Evolutionary conservation across 2,329 filamentous ascomycete genomes (phyloP).

Genomic region (Celoporthe dispersa): DNA sequence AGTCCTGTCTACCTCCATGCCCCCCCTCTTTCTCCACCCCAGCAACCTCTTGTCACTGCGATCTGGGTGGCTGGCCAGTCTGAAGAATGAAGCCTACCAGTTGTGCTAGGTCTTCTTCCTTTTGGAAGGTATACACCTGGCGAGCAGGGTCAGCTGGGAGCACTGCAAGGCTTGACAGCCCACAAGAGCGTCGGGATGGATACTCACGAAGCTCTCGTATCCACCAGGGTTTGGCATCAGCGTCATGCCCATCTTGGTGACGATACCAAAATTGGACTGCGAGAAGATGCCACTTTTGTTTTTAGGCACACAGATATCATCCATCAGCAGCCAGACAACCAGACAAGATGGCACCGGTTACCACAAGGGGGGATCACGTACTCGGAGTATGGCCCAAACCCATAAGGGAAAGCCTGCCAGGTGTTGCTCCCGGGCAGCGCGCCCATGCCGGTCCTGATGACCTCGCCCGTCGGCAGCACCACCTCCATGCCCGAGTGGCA

Average conservation of each 20-base stretch:
- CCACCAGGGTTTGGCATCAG: slow-evolving; percentile 58
- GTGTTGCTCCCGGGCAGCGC: slow-evolving; percentile 43
- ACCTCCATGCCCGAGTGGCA: slow-evolving; percentile 49
- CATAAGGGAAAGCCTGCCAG: slow-evolving; percentile 49
- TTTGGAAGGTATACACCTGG: slow-evolving; percentile 48
- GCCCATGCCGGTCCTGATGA: slow-evolving; percentile 48
- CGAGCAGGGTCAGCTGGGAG: slow-evolving; percentile 39
- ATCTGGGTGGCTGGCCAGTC: not conserved
- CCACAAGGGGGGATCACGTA: not conserved
- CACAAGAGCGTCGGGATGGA: not conserved
- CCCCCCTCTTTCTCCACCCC: too few relatives aligned
- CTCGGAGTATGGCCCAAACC: slow-evolving; percentile 44
- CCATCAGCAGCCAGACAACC: not conserved
- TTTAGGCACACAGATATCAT: not conserved
- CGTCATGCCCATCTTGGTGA: slow-evolving; percentile 56
- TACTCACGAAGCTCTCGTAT: slow-evolving; percentile 46
- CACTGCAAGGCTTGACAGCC: not conserved
- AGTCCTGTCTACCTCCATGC: too few relatives aligned
- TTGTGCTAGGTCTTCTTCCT: slow-evolving; percentile 52
- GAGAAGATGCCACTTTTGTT: slow-evolving; percentile 49
- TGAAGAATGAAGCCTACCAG: slow-evolving; percentile 39
- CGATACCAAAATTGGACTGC: slow-evolving; percentile 55
- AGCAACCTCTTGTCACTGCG: too few relatives aligned
- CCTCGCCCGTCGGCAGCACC: slow-evolving; percentile 46
- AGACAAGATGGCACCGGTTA: not conserved